Evolutionary conservation across 2,329 filamentous ascomycete genomes (phyloP).

Genomic region (Aspergillus unguis): DNA sequence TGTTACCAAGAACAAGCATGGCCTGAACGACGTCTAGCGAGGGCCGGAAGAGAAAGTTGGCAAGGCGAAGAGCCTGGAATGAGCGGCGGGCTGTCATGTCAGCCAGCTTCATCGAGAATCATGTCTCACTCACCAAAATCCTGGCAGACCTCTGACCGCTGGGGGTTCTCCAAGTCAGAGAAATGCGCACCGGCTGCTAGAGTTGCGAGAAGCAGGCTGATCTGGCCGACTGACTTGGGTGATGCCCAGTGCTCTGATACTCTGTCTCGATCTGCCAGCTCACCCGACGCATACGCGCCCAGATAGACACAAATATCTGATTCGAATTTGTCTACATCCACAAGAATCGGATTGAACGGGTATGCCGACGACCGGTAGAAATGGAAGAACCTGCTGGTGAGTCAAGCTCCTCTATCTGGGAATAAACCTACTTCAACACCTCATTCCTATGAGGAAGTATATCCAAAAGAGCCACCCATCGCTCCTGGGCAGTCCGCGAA

Average conservation of each 20-base stretch:
- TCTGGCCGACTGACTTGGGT: constrained; percentile 25
- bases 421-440: constrained; percentile 24
- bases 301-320: constrained; percentile 29
- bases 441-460: constrained; percentile 25
- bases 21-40: constrained; percentile 56
- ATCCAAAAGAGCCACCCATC: constrained; percentile 24
- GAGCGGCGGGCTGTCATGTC: constrained; percentile 23
- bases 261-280: constrained; percentile 17
- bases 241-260: constrained; percentile 25
- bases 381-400: constrained; percentile 28
- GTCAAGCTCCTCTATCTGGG: background rate
- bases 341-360: constrained; percentile 31
- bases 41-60: constrained; percentile 57
- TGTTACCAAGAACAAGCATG: constrained; percentile 55
- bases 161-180: constrained; percentile 27
- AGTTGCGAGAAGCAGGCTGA: constrained; percentile 29
- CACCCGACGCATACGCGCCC: constrained; percentile 23
- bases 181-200: constrained; percentile 32
- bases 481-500: constrained; percentile 23
- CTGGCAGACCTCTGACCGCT: constrained; percentile 23
- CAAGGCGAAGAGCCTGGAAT: constrained; percentile 54
- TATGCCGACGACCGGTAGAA: constrained; percentile 28
- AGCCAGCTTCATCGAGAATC: no score
- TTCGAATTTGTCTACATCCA: constrained; percentile 31
- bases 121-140: constrained; percentile 24